Evolutionary conservation across 108 stramenopile species (phyloP).

Genomic region (Skeletonema menzelii): DNA sequence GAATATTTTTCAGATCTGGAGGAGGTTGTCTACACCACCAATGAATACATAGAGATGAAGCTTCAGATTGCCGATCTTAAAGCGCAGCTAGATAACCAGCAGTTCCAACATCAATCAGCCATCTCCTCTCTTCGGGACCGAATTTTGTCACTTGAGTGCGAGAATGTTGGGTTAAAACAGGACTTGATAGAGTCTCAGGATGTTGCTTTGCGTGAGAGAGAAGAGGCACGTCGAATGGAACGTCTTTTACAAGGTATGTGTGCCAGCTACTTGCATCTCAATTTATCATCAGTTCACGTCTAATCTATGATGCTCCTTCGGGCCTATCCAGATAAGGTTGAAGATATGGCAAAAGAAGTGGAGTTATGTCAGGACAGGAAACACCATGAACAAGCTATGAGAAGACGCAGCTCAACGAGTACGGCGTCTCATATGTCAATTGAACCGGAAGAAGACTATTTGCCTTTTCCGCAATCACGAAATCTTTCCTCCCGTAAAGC

Average conservation of each 20-base stretch:
- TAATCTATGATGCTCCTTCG: background rate
- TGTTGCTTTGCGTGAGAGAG: background rate
- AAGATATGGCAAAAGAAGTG: background rate
- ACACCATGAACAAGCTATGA: background rate
- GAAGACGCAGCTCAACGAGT: background rate
- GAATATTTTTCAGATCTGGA: background rate
- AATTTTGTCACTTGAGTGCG: background rate
- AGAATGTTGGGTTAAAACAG: background rate
- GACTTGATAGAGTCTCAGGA: background rate
- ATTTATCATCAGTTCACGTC: background rate
- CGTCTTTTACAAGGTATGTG: background rate
- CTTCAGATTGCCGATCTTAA: slow-evolving; percentile 11
- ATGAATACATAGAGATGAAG: slow-evolving; percentile 2
- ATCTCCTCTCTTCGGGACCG: background rate
- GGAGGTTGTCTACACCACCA: background rate
- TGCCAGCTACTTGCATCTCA: background rate
- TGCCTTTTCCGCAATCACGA: background rate
- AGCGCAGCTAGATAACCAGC: slow-evolving; percentile 7
- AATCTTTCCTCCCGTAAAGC: background rate
- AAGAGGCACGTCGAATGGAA: background rate
- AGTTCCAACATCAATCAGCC: background rate
- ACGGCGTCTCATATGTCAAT: too few relatives aligned
- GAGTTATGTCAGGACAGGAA: background rate
- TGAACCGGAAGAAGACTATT: background rate
- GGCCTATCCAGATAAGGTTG: background rate